A percentile compares a stretch with the other conserved stretches of the same genome.
phyloP scores from a whole-genome alignment of 176 grass and related monocot genomes.

The Phoenix roebelenii region DNA sequence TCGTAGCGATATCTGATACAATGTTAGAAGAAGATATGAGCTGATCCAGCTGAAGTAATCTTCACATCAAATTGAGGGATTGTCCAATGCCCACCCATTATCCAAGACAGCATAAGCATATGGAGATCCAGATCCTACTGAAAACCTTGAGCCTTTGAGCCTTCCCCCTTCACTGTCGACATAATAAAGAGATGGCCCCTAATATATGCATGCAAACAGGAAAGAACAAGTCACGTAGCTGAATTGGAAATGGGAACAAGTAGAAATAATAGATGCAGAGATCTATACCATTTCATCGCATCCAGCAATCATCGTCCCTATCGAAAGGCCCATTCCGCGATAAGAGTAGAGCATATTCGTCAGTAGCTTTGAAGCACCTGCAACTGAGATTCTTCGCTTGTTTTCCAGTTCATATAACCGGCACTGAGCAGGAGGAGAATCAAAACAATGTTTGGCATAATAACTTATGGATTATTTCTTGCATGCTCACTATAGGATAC shows the following conservation, averaged over 20 bases:
- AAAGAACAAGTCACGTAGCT: no score
- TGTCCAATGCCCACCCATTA: conserved; percentile 39
- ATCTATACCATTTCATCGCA: conserved; percentile 75
- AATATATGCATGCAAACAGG: not conserved
- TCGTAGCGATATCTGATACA: conserved; percentile 60
- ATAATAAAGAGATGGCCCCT: conserved; percentile 94
- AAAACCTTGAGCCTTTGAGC: conserved; percentile 66
- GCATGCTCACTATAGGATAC: no score
- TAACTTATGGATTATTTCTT: no score
- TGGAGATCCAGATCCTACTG: conserved; percentile 86
- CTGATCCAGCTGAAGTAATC: conserved; percentile 1
- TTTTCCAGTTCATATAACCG: conserved; percentile 83
- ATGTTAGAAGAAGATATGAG: conserved; percentile 6
- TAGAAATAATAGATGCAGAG: no score
- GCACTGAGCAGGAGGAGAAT: conserved; percentile 38
- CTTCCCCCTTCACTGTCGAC: conserved; percentile 96
- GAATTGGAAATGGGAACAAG: no score
- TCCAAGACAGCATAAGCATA: conserved; percentile 94
- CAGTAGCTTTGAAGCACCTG: conserved; percentile 76
- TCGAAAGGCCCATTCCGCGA: conserved; percentile 76
- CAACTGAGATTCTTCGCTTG: conserved; percentile 82
- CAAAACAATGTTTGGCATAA: not conserved
- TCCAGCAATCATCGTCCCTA: conserved; percentile 96
- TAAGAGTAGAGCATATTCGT: conserved; percentile 87
- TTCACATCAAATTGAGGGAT: not conserved